Evolutionary conservation across 1,139 yeast species (phyloP).

Genomic region (Diutina siamensis): DNA sequence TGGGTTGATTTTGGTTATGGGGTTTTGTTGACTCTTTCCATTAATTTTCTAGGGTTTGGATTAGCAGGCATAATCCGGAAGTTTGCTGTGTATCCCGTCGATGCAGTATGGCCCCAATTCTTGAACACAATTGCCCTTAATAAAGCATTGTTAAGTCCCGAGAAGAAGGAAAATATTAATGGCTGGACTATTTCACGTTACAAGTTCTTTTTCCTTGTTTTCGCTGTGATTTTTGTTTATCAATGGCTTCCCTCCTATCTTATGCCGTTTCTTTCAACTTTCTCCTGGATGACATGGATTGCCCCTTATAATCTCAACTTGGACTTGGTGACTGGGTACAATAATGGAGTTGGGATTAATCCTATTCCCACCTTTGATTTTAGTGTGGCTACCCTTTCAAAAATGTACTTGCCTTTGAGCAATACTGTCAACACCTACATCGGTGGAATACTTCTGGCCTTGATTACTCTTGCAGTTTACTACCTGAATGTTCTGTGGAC

Average conservation of each 20-base stretch:
- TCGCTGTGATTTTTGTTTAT: conserved; percentile 28
- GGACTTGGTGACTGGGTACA: too few relatives aligned
- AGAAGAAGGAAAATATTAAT: conserved; percentile 26
- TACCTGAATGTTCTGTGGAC: conserved; percentile 42
- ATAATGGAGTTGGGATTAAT: conserved; percentile 45
- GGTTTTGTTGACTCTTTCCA: conserved; percentile 32
- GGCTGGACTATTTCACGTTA: conserved; percentile 44
- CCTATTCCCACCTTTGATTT: conserved; percentile 45
- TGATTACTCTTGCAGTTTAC: conserved; percentile 30
- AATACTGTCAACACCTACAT: conserved; percentile 23
- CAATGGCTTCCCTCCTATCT: conserved; percentile 48
- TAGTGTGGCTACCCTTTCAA: conserved; percentile 22
- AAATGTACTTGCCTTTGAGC: too few relatives aligned
- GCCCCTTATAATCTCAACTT: conserved; percentile 40
- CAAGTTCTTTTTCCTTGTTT: conserved; percentile 29
- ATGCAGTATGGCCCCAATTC: conserved; percentile 45
- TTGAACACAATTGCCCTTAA: conserved; percentile 46
- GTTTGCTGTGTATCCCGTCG: conserved; percentile 42
- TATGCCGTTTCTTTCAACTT: conserved; percentile 38
- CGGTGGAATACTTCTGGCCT: conserved; percentile 25
- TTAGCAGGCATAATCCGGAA: conserved; percentile 23
- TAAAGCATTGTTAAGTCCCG: conserved; percentile 34
- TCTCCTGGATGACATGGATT: conserved; percentile 60
- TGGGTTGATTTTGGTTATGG: conserved; percentile 38
- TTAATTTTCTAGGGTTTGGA: neutral